Conservation (phyloP, 192 early-diverging fungal genomes). For the Fimicolochytrium jonesii region DNA sequence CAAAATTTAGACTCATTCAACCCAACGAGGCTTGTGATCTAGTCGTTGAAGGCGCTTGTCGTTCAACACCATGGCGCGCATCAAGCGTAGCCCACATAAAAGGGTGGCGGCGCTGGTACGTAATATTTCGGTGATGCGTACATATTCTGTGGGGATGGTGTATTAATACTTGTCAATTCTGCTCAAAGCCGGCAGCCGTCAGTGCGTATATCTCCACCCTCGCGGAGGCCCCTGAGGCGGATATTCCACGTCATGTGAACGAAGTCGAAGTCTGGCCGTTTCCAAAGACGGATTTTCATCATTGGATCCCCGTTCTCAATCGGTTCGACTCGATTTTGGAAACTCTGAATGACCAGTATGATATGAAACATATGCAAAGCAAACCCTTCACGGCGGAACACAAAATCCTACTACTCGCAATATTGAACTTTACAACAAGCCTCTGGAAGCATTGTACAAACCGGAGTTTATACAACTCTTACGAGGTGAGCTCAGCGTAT, state of each 20-base stretch:
- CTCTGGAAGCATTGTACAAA: conserved; percentile 95
- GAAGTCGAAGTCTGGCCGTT: conserved; percentile 65
- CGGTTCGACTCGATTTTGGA: conserved; percentile 83
- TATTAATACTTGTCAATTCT: not conserved
- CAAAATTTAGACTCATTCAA: no score
- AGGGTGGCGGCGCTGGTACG: conserved; percentile 57
- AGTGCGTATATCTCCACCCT: conserved; percentile 49
- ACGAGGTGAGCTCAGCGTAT: conserved; percentile 62
- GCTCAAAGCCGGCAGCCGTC: conserved; percentile 49
- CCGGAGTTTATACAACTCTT: conserved; percentile 88
- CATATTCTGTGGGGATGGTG: not conserved
- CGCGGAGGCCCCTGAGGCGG: conserved; percentile 43
- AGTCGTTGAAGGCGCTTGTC: no score
- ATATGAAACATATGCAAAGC: conserved; percentile 19
- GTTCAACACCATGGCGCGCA: conserved; percentile 16
- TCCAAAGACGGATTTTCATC: conserved; percentile 88
- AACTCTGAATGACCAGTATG: conserved; percentile 18
- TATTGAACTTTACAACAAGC: conserved; percentile 70
- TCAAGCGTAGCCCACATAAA: conserved; percentile 63
- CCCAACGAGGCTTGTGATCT: no score
- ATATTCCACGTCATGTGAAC: conserved; percentile 51
- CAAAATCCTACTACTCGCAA: conserved; percentile 55
- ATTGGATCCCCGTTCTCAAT: conserved; percentile 94
- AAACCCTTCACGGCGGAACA: conserved; percentile 51
- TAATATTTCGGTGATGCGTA: not conserved